A percentile compares a stretch with the other conserved stretches of the same genome.
Conservation (phyloP, 1,284 basidiomycete genomes). For the Nidula niveotomentosa region DNA sequence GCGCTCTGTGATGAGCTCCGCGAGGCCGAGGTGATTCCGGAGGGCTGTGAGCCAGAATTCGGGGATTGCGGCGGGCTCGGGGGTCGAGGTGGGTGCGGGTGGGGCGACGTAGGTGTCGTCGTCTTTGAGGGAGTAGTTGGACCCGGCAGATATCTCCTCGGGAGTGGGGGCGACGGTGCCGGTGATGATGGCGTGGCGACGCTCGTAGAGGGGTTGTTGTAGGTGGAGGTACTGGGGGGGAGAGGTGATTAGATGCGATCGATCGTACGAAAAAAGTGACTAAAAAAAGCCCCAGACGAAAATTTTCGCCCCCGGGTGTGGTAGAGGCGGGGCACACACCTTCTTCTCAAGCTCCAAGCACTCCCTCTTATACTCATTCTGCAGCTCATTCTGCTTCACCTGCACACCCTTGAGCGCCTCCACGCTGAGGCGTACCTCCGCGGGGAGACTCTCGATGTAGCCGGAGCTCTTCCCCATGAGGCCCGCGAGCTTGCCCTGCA, state of each 20-base stretch:
- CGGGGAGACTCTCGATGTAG: slow-evolving; percentile 76
- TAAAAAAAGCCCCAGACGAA: slow-evolving; percentile 1
- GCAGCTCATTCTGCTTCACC: slow-evolving; percentile 89
- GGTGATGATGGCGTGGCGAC: slow-evolving; percentile 82
- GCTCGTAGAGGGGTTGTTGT: slow-evolving; percentile 87
- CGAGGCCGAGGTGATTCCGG: slow-evolving; percentile 87
- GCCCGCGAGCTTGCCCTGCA: slow-evolving; percentile 41
- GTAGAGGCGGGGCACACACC: slow-evolving; percentile 40
- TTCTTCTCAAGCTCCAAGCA: slow-evolving; percentile 97
- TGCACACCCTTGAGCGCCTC: slow-evolving; percentile 96
- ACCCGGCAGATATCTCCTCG: slow-evolving; percentile 85
- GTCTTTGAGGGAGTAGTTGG: slow-evolving; percentile 66
- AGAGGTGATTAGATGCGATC: slow-evolving; percentile 4
- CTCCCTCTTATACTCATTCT: slow-evolving; percentile 96
- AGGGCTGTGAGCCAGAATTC: slow-evolving; percentile 99
- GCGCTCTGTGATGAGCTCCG: slow-evolving; percentile 90
- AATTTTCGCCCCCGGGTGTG: not conserved
- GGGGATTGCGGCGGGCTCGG: slow-evolving; percentile 67
- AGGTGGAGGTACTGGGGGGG: slow-evolving; percentile 75
- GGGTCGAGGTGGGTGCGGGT: slow-evolving; percentile 41
- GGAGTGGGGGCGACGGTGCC: slow-evolving; percentile 76
- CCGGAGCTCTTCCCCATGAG: slow-evolving; percentile 45
- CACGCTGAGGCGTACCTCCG: slow-evolving; percentile 81
- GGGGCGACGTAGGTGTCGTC: slow-evolving; percentile 64
- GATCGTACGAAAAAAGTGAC: slow-evolving; percentile 2